Evolutionary conservation across 768 basidiomycete genomes (phyloP).

Genomic region (Rhodotorula sphaerocarpa): DNA sequence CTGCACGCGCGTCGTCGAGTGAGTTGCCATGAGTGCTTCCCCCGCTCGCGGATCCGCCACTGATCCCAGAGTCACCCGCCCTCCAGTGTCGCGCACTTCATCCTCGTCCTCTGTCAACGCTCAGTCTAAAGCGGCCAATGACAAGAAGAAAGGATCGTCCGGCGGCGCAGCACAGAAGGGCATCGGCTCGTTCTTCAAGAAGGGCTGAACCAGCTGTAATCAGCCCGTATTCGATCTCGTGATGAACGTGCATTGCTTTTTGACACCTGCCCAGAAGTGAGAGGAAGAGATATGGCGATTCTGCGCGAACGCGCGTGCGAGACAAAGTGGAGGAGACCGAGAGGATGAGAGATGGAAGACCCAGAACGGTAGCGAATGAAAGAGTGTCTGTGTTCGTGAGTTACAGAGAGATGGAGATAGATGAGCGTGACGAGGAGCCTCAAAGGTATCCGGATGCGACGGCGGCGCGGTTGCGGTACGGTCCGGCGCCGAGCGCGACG

Average conservation of each 20-base stretch:
- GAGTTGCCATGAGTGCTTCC: too few relatives aligned
- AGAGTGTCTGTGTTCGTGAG: background rate
- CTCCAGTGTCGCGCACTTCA: background rate
- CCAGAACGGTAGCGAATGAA: background rate
- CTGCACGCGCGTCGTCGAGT: background rate
- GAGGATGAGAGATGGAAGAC: background rate
- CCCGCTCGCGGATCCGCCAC: too few relatives aligned
- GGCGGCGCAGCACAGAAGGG: background rate
- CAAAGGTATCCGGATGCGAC: background rate
- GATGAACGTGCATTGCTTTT: too few relatives aligned
- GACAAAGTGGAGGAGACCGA: background rate
- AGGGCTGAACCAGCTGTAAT: too few relatives aligned
- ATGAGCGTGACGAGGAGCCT: background rate
- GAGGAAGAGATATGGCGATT: too few relatives aligned
- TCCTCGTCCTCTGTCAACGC: background rate
- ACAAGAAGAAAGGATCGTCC: background rate
- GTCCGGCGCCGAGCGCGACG: background rate
- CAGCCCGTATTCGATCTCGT: too few relatives aligned
- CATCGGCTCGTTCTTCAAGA: conserved; percentile 19
- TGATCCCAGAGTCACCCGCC: too few relatives aligned
- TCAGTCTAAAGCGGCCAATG: background rate
- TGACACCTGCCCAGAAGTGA: too few relatives aligned
- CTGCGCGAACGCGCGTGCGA: background rate
- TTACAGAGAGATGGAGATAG: too few relatives aligned
- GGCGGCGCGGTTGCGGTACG: background rate